Base-by-base conservation (phyloP, 2,329 filamentous ascomycete species). In the Tolypocladium inflatum region DNA sequence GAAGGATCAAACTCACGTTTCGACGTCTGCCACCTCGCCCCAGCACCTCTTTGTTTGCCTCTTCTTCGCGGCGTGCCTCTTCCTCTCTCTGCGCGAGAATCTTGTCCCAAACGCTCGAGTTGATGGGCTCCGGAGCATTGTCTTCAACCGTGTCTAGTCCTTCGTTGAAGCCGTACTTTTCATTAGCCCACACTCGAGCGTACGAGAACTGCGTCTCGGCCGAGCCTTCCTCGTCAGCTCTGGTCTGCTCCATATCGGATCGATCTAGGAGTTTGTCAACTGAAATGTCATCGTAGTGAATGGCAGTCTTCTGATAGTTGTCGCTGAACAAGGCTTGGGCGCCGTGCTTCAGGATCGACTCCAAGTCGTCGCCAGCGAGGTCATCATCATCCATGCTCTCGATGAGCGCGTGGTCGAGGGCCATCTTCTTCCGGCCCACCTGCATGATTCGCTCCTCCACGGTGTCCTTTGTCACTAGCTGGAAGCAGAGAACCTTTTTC, bases 401-500 rank as follows among this genome's bases (percentile, higher is more conserved):
- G 60, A 99, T 97, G 23, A 99, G 81, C 1, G 94, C 89, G 71
- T 97, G 92, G 66, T 99, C 94, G 0, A 99, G 81, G 0, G 91
- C 91, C 85, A 99, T 91, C 75, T 99, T 99, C 73, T 90, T 95
- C 65, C 91, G 88, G 7, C 94, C 94, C 64, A 96, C 91, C 70
- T 97, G 90, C 78, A 97, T 89, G 57, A 99, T 97, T 68, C 93
- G 92, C 73, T 99, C 94, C 70, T 99, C 94, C 0, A 89, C 91
- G 35, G 88, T 93, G 45, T 87, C 84, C 59, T 92, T 88, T 2
- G 91, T 97, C 78, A 96, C 91, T 0, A 99, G 76, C 70, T 97
- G 93, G 67, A 97, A 96, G 63, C 95, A 96, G 2, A 99, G 80
- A 0, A 99, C 94, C 66, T 95, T 97, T 64, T 94, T 91, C 72